Conservation (phyloP, 1,284 basidiomycete species). For the Cryptococcus depauperatus region DNA sequence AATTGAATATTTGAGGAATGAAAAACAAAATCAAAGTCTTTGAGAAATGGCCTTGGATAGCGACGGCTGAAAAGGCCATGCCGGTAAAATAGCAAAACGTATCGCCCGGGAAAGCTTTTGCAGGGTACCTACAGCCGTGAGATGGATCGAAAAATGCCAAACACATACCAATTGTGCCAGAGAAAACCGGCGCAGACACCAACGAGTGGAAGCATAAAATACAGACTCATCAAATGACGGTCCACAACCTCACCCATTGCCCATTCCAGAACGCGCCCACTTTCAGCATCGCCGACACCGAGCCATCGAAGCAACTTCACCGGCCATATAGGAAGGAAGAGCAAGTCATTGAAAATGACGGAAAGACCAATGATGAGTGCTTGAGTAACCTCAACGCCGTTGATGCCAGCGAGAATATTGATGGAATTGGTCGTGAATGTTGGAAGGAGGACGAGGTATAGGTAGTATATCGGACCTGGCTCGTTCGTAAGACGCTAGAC, state of each 20-base stretch:
- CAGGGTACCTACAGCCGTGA: conserved; percentile 70
- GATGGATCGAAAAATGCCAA: conserved; percentile 28
- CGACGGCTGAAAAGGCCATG: conserved; percentile 94
- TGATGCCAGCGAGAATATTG: conserved; percentile 97
- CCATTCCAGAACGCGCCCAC: conserved; percentile 38
- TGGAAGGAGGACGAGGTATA: conserved; percentile 92
- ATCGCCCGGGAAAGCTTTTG: conserved; percentile 89
- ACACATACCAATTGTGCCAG: conserved; percentile 81
- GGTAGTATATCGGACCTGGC: conserved; percentile 85
- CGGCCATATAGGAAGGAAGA: conserved; percentile 66
- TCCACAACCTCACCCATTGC: conserved; percentile 65
- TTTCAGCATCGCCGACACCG: conserved; percentile 54
- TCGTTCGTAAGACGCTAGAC: conserved; percentile 1
- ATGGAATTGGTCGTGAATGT: conserved; percentile 98
- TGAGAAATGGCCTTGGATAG: conserved; percentile 92
- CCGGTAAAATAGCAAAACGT: conserved; percentile 96
- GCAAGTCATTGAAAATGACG: conserved; percentile 80
- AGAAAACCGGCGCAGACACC: conserved; percentile 83
- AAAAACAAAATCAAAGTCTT: conserved; percentile 97
- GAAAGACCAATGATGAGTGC: conserved; percentile 86
- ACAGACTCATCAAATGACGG: conserved; percentile 86
- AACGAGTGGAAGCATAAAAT: conserved; percentile 91
- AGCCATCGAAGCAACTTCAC: conserved; percentile 64
- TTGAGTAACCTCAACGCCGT: conserved; percentile 91
- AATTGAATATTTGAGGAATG: conserved; percentile 96